Base-by-base conservation (phyloP, 495 filamentous ascomycete genomes). In the Neurospora cerealis region DNA sequence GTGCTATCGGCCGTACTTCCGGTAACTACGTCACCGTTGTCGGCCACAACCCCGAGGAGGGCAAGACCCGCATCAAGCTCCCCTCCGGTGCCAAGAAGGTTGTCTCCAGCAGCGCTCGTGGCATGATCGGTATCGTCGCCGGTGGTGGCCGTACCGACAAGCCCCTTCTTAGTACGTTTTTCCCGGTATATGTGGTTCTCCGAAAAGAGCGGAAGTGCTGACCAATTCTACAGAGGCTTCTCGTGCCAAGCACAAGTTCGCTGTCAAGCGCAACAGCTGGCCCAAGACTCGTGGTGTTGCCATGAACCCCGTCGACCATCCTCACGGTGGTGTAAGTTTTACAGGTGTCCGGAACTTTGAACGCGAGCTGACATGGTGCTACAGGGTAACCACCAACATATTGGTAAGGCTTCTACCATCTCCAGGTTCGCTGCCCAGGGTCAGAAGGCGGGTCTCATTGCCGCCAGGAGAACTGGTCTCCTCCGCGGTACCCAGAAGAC, bases 231-330 rank as follows among this genome's bases (percentile, higher is more conserved):
- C 86, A 91, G 89, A 98, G 93, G 95, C 95, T 78, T 97, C 95
- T 77, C 93, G 95, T 81, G 95, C 95, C 81, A 97, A 96, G 93
- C 93, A 97, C 85, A 98, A 99, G 92, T 98, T 97, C 88, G 93
- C 93, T 77, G 96, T 97, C 87, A 99, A 99, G 93, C 93, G 96
- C 83, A 98, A 98, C 93, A 93, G 89, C 81, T 98, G 96, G 96
- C 96, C 96, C 85, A 98, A 96, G 93, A 99, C 96, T 90, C 95
- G 96, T 94, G 96, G 96, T 96, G 96, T 99, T 89, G 96, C 96
- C 85, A 99, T 99, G 96, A 99, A 99, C 88, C 96, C 96, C 77
- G 96, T 99, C 79, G 96, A 99, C 88, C 96, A 98, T 92, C 96
- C 96, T 88, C 96, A 99, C 93, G 96, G 96, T 92, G 86, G 87